These are phyloP conservation scores for Penium margaritaceum DNA, from an alignment of 139 green algal species.

Conservation along the genomic window DNA sequence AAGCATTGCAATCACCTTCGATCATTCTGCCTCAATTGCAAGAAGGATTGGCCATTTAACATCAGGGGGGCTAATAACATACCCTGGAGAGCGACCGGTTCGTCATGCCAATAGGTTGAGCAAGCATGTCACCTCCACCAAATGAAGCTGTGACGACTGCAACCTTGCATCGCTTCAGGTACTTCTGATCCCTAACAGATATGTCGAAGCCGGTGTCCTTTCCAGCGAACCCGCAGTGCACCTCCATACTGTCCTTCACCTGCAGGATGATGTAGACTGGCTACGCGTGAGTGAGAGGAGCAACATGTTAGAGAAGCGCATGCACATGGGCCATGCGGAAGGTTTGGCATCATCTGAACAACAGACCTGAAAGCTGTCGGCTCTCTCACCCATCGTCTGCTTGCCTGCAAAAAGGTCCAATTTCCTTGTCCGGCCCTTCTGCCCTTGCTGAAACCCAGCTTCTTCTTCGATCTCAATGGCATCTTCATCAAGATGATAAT, in stretches of 20 bases:
- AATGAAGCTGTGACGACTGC: conserved; percentile 21
- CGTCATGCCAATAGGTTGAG: conserved; percentile 29
- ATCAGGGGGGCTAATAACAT: no score
- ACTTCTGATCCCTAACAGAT: background rate
- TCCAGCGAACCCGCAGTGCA: conserved; percentile 33
- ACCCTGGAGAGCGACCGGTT: conserved; percentile 17
- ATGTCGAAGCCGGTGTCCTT: conserved; percentile 26
- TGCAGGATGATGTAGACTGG: no score
- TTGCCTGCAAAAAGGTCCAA: conserved; percentile 39
- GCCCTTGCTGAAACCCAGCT: conserved; percentile 2
- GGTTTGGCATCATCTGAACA: no score
- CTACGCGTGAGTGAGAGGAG: no score
- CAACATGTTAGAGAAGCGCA: no score
- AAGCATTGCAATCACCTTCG: no score
- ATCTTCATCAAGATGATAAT: conserved; percentile 27
- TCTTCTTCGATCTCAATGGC: conserved; percentile 8
- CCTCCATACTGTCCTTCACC: conserved; percentile 32
- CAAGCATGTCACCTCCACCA: conserved; percentile 34
- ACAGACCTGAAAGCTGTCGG: conserved; percentile 22
- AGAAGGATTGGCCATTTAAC: no score
- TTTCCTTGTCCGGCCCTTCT: background rate
- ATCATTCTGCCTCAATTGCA: no score
- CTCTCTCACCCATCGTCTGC: conserved; percentile 23
- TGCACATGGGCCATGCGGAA: no score
- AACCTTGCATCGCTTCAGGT: conserved; percentile 14